These are phyloP conservation scores for Dictyostelium intermedium DNA, from an alignment of 78 protist species.

Conservation along the genomic window DNA sequence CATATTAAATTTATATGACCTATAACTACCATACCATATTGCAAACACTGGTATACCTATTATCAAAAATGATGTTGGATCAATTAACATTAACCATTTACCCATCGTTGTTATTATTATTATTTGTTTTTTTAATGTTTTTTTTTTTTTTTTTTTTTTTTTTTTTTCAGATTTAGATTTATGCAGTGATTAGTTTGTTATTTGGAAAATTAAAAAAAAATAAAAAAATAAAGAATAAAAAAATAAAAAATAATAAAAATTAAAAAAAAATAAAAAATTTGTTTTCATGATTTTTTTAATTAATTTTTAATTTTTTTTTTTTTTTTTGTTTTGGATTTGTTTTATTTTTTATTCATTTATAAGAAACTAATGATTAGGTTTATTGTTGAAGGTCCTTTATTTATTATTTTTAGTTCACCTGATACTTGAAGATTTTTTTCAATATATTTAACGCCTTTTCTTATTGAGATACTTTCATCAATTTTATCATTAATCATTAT, in stretches of 20 bases:
- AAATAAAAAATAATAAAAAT: neutral
- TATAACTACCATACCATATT: constrained; percentile 15
- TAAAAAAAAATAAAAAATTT: neutral
- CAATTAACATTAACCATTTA: constrained; percentile 27
- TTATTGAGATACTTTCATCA: neutral
- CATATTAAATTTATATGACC: constrained; percentile 15
- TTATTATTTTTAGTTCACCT: neutral
- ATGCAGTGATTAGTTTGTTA: neutral
- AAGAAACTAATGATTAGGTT: neutral
- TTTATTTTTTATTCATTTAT: neutral
- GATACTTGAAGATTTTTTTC: neutral
- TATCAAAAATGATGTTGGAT: constrained; percentile 4
- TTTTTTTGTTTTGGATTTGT: too few relatives aligned
- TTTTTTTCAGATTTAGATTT: neutral
- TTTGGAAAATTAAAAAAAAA: neutral
- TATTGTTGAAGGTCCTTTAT: neutral
- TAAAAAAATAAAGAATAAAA: neutral
- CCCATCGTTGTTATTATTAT: neutral
- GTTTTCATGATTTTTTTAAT: neutral
- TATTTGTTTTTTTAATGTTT: neutral
- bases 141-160: neutral
- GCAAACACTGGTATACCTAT: neutral
- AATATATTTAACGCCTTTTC: neutral
- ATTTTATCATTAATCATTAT: neutral
- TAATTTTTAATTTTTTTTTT: too few relatives aligned